Conservation (phyloP, 179 eudicot species). For the Beta macrorhiza region DNA sequence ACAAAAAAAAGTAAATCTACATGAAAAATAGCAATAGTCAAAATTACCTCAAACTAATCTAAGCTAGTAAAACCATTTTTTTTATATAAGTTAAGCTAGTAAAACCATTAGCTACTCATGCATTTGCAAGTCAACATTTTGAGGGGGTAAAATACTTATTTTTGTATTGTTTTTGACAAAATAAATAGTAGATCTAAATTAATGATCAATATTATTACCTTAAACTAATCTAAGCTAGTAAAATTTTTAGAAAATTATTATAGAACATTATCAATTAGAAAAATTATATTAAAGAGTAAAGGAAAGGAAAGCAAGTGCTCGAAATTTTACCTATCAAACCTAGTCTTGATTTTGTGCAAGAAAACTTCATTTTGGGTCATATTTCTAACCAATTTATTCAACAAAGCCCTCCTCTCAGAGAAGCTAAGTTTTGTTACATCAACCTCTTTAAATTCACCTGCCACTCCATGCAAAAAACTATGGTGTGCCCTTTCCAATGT, state of each 20-base stretch:
- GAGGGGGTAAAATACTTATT: no score
- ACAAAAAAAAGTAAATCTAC: no score
- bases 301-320: no score
- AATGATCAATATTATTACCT: no score
- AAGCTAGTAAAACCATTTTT: no score
- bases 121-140: no score
- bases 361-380: constrained; percentile 25
- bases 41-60: no score
- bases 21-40: no score
- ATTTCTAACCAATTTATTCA: constrained; percentile 27
- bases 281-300: neutral
- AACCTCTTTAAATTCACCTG: constrained; percentile 29
- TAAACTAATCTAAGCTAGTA: no score
- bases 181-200: neutral
- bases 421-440: constrained; percentile 12
- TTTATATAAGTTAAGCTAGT: no score
- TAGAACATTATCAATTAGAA: neutral
- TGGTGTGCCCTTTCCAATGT: constrained; percentile 24
- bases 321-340: constrained; percentile 20
- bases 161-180: neutral
- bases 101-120: no score
- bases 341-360: constrained; percentile 23
- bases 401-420: constrained; percentile 27
- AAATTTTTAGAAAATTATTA: no score
- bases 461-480: constrained; percentile 32